Evolutionary conservation across 1,284 basidiomycete species (phyloP).

Genomic region (Marasmius oreades): DNA sequence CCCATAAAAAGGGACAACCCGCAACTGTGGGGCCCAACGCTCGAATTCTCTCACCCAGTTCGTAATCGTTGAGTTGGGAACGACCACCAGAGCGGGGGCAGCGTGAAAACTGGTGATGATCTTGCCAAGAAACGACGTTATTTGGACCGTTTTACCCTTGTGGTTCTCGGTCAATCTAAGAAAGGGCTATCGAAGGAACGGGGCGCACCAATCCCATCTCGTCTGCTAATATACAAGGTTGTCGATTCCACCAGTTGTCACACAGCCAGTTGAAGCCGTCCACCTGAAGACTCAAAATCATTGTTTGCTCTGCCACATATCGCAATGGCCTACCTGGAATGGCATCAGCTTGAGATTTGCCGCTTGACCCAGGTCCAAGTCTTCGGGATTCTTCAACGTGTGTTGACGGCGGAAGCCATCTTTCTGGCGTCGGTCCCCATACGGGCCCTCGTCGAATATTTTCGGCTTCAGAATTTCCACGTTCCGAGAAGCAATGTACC

Average conservation of each 20-base stretch:
- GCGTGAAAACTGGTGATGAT: slow-evolving; percentile 60
- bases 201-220: slow-evolving; percentile 88
- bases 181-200: slow-evolving; percentile 1
- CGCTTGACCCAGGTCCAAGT: slow-evolving; percentile 65
- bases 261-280: slow-evolving; percentile 93
- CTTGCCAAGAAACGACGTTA: slow-evolving; percentile 82
- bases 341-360: slow-evolving; percentile 70
- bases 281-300: slow-evolving; percentile 44
- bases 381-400: slow-evolving; percentile 44
- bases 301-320: background rate
- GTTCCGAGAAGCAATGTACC: slow-evolving; percentile 60
- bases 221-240: slow-evolving; percentile 93
- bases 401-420: slow-evolving; percentile 44
- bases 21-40: slow-evolving; percentile 83
- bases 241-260: slow-evolving; percentile 84
- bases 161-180: slow-evolving; percentile 11
- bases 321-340: slow-evolving; percentile 60
- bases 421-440: slow-evolving; percentile 41
- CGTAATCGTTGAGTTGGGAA: slow-evolving; percentile 91
- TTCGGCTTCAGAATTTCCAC: slow-evolving; percentile 59
- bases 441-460: slow-evolving; percentile 28
- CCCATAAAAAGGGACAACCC: slow-evolving; percentile 82
- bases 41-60: slow-evolving; percentile 90
- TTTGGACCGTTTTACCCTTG: slow-evolving; percentile 92
- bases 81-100: slow-evolving; percentile 84